These are phyloP conservation scores for Capsella rubella DNA, from an alignment of 441 rosid species.

Conservation along the genomic window DNA sequence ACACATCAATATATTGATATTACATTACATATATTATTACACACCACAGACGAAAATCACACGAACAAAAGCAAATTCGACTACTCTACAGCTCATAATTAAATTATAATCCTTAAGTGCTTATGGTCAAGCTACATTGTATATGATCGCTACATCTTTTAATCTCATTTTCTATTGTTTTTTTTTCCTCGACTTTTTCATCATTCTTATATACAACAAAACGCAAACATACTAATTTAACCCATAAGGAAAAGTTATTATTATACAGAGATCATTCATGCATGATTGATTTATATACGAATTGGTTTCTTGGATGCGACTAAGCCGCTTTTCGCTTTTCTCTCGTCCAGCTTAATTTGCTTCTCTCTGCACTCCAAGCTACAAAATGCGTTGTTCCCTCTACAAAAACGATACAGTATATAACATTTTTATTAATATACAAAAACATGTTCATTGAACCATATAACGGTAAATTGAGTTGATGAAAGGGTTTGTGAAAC, in stretches of 20 bases:
- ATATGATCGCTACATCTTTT: slow-evolving; percentile 27
- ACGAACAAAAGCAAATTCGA: slow-evolving; percentile 7
- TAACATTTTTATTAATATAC: not conserved
- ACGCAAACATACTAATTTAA: slow-evolving; percentile 5
- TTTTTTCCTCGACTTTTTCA: not conserved
- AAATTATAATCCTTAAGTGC: slow-evolving; percentile 7
- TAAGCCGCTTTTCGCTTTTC: slow-evolving; percentile 13
- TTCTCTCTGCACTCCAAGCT: slow-evolving; percentile 48
- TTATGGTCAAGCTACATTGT: not conserved
- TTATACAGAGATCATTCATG: not conserved
- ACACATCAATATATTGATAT: slow-evolving; percentile 17
- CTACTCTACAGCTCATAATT: slow-evolving; percentile 19
- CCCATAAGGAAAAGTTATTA: not conserved
- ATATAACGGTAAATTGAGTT: not conserved
- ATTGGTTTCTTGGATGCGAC: slow-evolving; percentile 27
- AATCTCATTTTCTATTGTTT: not conserved
- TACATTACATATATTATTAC: slow-evolving; percentile 1
- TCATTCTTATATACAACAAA: slow-evolving; percentile 19
- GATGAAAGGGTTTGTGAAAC: not conserved
- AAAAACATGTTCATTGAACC: not conserved
- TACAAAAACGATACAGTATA: slow-evolving; percentile 12
- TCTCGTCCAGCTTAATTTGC: slow-evolving; percentile 42
- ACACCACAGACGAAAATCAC: slow-evolving; percentile 23
- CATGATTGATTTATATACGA: slow-evolving; percentile 6
- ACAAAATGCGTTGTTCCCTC: slow-evolving; percentile 50